phyloP scores from a whole-genome alignment of 805 yeast genomes.

The Starmerella ratchasimensis region DNA sequence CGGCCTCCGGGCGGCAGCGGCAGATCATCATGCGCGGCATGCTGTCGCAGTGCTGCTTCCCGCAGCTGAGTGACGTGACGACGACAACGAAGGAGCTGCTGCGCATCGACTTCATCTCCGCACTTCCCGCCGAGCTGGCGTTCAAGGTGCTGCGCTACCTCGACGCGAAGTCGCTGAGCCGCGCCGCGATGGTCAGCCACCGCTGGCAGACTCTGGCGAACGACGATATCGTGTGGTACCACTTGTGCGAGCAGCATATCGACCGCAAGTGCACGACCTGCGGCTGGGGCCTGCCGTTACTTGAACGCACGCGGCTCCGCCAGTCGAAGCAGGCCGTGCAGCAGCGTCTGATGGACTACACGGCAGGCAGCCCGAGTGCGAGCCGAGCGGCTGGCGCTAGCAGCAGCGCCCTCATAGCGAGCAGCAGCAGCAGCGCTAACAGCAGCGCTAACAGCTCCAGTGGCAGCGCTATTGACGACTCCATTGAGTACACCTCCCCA shows the following conservation, averaged over 20 bases:
- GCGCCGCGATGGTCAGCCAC: conserved; percentile 82
- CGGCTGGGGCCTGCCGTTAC: conserved; percentile 95
- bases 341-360: conserved; percentile 18
- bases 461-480: not conserved
- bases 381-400: not conserved
- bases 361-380: not conserved
- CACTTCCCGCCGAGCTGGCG: conserved; percentile 75
- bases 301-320: conserved; percentile 53
- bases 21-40: conserved; percentile 70
- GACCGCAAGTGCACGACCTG: conserved; percentile 95
- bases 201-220: conserved; percentile 85
- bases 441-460: no score
- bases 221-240: conserved; percentile 95
- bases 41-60: conserved; percentile 83
- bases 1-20: conserved; percentile 57
- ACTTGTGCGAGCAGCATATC: conserved; percentile 95
- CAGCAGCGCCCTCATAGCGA: not conserved
- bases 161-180: conserved; percentile 86
- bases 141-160: conserved; percentile 74
- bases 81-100: conserved; percentile 67
- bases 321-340: conserved; percentile 24
- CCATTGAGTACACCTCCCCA: not conserved
- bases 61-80: conserved; percentile 76
- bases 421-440: not conserved
- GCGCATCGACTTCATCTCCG: conserved; percentile 74